Evolutionary conservation across 176 grass and related monocot species (phyloP), one percentile per base, ranked within the genome.

Genomic region (Alloteropsis semialata): DNA sequence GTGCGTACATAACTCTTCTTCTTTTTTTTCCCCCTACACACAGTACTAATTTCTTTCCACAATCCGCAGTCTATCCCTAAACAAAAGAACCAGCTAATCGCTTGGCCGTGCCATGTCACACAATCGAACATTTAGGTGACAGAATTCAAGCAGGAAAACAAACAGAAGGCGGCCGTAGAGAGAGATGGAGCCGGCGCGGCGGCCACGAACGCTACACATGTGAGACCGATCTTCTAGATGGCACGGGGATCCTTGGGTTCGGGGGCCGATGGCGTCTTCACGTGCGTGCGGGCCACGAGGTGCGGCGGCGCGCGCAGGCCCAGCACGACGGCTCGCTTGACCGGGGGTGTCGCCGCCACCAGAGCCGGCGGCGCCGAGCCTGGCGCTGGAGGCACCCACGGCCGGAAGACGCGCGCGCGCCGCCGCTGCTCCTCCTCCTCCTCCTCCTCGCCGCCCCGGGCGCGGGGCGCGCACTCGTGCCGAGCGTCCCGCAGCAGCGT

Each of bases 241-340:
- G 8, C 65, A 28, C 2, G 39, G 14, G n/a, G 29, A 37, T 59
- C 69, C 74, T 78, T 38, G 50, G 19, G 36, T 0, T 33, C 13
- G 19, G 81, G 6, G 34, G 49, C 3, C 45, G 62, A 9, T 15
- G 69, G 34, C 36, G 60, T 30, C 75, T 28, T 28, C 28, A 36
- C 30, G 21, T 24, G 5, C 59, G 24, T 33, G 67, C 22, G 5
- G n/a, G 27, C 36, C 25, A 37, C 7, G 21, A 68, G 62, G 55
- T 59, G 85, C 71, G 50, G 29, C 75, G 81, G 86, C 86, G 81
- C 65, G 55, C 74, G 19, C 65, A 79, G 60, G 43, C 19, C 76
- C 19, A 79, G 19, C 76, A 79, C 59, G 5, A 49, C 14, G 10
- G 17, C 2, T 0, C 16, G 37, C 5, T 32, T 1, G 18, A 33